These are phyloP conservation scores for Mucor mucedo DNA, from an alignment of 371 early-diverging fungal genomes.

Conservation along the genomic window DNA sequence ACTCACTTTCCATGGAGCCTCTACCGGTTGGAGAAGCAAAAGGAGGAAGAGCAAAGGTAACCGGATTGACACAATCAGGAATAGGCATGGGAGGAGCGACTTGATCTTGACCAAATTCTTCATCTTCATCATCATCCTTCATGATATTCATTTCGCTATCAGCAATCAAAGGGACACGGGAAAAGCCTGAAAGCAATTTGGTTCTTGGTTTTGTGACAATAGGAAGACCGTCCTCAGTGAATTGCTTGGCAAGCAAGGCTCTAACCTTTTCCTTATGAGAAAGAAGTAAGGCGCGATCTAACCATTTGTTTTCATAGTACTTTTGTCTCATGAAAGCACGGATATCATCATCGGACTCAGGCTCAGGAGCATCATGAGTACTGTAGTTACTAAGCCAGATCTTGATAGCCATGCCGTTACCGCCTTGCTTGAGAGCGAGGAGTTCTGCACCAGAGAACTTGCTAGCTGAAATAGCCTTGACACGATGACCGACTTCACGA, in stretches of 20 bases:
- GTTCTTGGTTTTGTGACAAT: slow-evolving; percentile 17
- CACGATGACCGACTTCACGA: slow-evolving; percentile 70
- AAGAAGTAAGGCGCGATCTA: slow-evolving; percentile 27
- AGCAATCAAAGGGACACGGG: slow-evolving; percentile 20
- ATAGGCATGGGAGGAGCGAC: not conserved
- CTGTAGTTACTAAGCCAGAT: slow-evolving; percentile 39
- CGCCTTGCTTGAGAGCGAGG: slow-evolving; percentile 59
- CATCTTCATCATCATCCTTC: slow-evolving; percentile 8
- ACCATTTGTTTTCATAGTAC: slow-evolving; percentile 48
- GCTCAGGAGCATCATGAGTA: slow-evolving; percentile 31
- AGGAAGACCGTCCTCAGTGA: slow-evolving; percentile 23
- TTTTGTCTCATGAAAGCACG: slow-evolving; percentile 52
- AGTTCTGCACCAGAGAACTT: slow-evolving; percentile 63
- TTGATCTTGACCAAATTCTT: not conserved
- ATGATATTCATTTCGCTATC: slow-evolving; percentile 21
- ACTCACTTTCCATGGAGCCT: slow-evolving; percentile 11
- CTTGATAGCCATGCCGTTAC: slow-evolving; percentile 54
- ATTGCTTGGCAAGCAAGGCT: slow-evolving; percentile 11
- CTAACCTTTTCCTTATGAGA: slow-evolving; percentile 11
- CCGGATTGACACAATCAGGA: not conserved
- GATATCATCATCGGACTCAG: slow-evolving; percentile 42
- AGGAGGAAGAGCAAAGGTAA: not conserved
- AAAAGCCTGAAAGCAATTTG: slow-evolving; percentile 4
- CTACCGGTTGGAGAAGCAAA: slow-evolving; percentile 3
- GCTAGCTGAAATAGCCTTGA: slow-evolving; percentile 71